Evolutionary conservation across 768 basidiomycete species (phyloP).

Genomic region (Hygrophorus pudorinus): DNA sequence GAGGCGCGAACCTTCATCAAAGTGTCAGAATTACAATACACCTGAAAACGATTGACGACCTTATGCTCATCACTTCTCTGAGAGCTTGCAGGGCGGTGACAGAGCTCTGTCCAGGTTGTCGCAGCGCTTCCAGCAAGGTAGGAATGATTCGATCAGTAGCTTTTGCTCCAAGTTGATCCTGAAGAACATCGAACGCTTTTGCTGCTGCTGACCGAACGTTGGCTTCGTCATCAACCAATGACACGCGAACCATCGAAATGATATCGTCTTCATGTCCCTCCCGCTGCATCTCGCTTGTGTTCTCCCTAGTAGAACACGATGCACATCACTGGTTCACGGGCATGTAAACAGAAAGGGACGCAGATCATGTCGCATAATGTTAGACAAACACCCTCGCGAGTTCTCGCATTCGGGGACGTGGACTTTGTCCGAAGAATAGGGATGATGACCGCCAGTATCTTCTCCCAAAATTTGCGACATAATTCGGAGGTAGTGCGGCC

Average conservation of each 20-base stretch:
- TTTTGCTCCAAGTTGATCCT: slow-evolving; percentile 81
- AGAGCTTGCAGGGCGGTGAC: slow-evolving; percentile 92
- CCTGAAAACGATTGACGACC: slow-evolving; percentile 19
- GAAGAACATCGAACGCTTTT: slow-evolving; percentile 80
- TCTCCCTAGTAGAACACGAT: slow-evolving; percentile 44
- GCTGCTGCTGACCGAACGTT: slow-evolving; percentile 87
- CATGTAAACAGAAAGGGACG: slow-evolving; percentile 15
- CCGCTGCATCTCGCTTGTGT: slow-evolving; percentile 71
- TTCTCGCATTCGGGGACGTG: slow-evolving; percentile 49
- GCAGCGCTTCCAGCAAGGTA: slow-evolving; percentile 84
- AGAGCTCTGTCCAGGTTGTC: slow-evolving; percentile 88
- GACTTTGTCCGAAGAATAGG: slow-evolving; percentile 63
- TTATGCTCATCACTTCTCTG: slow-evolving; percentile 86
- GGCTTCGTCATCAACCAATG: slow-evolving; percentile 82
- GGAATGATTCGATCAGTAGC: slow-evolving; percentile 94
- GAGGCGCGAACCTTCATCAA: slow-evolving; percentile 73
- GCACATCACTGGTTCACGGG: background rate
- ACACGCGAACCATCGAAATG: slow-evolving; percentile 71
- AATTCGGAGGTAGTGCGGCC: slow-evolving; percentile 79
- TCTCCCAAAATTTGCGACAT: slow-evolving; percentile 93
- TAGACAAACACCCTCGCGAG: slow-evolving; percentile 78
- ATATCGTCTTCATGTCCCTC: slow-evolving; percentile 87
- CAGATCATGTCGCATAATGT: slow-evolving; percentile 86
- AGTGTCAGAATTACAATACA: slow-evolving; percentile 4
- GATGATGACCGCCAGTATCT: slow-evolving; percentile 76